A percentile compares a stretch with the other conserved stretches of the same genome.
phyloP scores from a whole-genome alignment of 192 early-diverging fungal species.

The Coemansia sp. region DNA sequence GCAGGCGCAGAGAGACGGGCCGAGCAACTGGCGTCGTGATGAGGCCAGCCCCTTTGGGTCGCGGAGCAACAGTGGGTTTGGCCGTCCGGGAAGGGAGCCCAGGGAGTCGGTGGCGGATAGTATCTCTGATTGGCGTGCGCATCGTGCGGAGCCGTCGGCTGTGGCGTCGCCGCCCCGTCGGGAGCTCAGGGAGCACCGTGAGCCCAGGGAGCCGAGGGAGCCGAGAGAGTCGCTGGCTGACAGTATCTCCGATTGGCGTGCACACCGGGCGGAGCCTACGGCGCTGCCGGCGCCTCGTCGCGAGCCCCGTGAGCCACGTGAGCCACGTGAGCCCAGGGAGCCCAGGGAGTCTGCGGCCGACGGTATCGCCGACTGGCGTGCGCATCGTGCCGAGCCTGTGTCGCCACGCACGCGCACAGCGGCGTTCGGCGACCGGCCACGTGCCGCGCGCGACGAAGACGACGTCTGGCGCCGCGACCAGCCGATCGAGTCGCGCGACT shows the following conservation, averaged over 20 bases:
- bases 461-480: conserved; percentile 1
- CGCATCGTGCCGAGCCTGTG: no score
- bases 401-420: no score
- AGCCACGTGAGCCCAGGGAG: conserved; percentile 7
- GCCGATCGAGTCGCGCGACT: conserved; percentile 10
- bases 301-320: conserved; percentile 9
- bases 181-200: conserved; percentile 5
- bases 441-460: neutral
- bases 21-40: conserved; percentile 36
- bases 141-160: conserved; percentile 21
- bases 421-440: no score
- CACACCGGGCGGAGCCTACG: conserved; percentile 6
- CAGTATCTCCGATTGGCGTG: conserved; percentile 2
- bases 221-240: conserved; percentile 8
- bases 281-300: conserved; percentile 13
- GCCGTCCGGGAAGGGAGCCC: conserved; percentile 16
- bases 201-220: conserved; percentile 9
- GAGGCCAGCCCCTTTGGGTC: conserved; percentile 25
- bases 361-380: no score
- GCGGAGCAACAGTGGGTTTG: conserved; percentile 37
- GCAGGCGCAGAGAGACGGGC: conserved; percentile 14
- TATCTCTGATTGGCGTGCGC: conserved; percentile 30
- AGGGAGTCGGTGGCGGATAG: conserved; percentile 20
- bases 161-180: conserved; percentile 4
- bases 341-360: neutral